phyloP scores from a whole-genome alignment of 768 basidiomycete genomes.

The Phylloporus sp. region DNA sequence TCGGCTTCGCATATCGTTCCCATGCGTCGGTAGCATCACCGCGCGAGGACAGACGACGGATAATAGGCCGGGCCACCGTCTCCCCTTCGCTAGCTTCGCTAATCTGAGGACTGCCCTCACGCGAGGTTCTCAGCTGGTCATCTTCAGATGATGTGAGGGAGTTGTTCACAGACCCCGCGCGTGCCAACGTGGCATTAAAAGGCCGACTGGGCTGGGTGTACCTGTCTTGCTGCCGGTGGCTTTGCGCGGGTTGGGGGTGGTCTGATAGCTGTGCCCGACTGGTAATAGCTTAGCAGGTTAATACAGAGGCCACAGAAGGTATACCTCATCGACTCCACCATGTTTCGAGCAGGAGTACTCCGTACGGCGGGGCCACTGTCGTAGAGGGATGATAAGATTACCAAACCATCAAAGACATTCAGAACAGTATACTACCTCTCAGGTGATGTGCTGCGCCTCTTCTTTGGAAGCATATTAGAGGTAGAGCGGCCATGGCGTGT shows the following conservation, averaged over 20 bases:
- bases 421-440: constrained; percentile 23
- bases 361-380: constrained; percentile 15
- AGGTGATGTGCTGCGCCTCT: constrained; percentile 33
- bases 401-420: background rate
- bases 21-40: constrained; percentile 26
- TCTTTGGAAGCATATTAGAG: constrained; percentile 30
- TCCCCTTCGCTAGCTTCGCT: constrained; percentile 31
- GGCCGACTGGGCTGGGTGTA: constrained; percentile 7
- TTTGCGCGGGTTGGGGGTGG: constrained; percentile 8
- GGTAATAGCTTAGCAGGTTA: constrained; percentile 7
- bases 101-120: constrained; percentile 28
- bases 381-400: constrained; percentile 10
- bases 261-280: constrained; percentile 24
- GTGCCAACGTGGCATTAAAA: constrained; percentile 5
- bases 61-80: constrained; percentile 10
- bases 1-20: constrained; percentile 34
- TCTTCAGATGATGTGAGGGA: constrained; percentile 28
- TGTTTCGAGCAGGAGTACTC: constrained; percentile 12
- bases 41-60: constrained; percentile 26
- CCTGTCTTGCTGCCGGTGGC: constrained; percentile 12
- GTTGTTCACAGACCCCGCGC: constrained; percentile 15
- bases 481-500: constrained; percentile 25
- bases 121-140: constrained; percentile 27
- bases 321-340: constrained; percentile 29
- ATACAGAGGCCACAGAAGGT: background rate